These are phyloP conservation scores for Metschnikowia shivogae DNA, from an alignment of 805 yeast genomes.

Conservation along the genomic window DNA sequence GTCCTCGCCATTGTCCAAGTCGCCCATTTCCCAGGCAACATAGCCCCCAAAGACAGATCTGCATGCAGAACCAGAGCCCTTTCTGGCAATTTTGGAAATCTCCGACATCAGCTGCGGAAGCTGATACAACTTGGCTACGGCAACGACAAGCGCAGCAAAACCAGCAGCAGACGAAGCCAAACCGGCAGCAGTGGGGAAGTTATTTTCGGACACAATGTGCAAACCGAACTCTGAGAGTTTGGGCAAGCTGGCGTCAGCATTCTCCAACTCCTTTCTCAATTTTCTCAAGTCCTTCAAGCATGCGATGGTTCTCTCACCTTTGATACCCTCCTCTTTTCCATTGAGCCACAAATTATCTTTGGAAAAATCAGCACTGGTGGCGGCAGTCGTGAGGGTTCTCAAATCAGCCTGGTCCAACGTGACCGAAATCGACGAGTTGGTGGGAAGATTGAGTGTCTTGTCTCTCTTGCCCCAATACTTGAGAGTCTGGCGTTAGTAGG, in stretches of 20 bases:
- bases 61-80: constrained; percentile 98
- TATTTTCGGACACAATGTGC: constrained; percentile 87
- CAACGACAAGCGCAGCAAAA: constrained; percentile 88
- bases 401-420: constrained; percentile 89
- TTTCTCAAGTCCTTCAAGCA: constrained; percentile 73
- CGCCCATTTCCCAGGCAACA: constrained; percentile 99
- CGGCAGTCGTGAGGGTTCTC: constrained; percentile 86
- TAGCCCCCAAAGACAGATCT: constrained; percentile 95
- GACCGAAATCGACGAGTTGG: constrained; percentile 93
- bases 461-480: constrained; percentile 99
- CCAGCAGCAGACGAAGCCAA: constrained; percentile 98
- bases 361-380: constrained; percentile 53
- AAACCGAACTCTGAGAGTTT: constrained; percentile 60
- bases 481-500: constrained; percentile 51
- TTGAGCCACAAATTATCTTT: constrained; percentile 79
- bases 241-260: constrained; percentile 49
- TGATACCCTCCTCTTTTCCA: constrained; percentile 73
- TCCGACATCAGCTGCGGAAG: constrained; percentile 84
- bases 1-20: constrained; percentile 70
- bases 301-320: constrained; percentile 58
- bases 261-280: constrained; percentile 62
- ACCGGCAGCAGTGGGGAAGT: constrained; percentile 99
- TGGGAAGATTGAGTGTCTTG: constrained; percentile 81
- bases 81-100: constrained; percentile 89
- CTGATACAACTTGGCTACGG: constrained; percentile 80